These are phyloP conservation scores for Globisporangium abappressorium DNA, from an alignment of 352 stramenopile species.

Conservation along the genomic window DNA sequence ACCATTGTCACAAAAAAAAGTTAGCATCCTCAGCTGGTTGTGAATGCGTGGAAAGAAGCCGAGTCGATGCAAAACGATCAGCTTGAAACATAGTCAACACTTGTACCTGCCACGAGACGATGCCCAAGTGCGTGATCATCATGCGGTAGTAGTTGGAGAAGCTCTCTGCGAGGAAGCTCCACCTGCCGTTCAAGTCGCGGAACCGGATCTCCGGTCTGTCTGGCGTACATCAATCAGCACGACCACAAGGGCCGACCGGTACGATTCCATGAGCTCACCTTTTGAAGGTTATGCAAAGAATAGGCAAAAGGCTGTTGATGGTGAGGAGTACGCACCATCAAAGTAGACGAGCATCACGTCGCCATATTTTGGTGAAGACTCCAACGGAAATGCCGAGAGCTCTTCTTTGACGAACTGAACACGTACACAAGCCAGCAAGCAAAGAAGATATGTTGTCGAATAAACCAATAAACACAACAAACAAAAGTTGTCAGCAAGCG, in stretches of 20 bases:
- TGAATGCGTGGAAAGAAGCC: neutral
- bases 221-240: conserved; percentile 10
- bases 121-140: conserved; percentile 73
- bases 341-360: conserved; percentile 53
- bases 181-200: conserved; percentile 45
- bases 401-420: conserved; percentile 22
- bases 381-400: conserved; percentile 43
- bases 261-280: no score
- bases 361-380: conserved; percentile 58
- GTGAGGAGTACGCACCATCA: conserved; percentile 10
- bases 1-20: neutral
- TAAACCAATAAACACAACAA: neutral
- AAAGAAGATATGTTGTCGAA: neutral
- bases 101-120: conserved; percentile 73
- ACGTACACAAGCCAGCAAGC: neutral
- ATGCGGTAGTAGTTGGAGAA: conserved; percentile 83
- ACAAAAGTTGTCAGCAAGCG: neutral
- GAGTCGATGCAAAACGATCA: neutral
- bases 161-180: conserved; percentile 66
- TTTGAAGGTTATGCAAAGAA: no score
- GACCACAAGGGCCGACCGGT: no score
- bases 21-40: neutral
- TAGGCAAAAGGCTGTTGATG: no score
- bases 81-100: neutral
- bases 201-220: conserved; percentile 65